These are phyloP conservation scores for Petunia secreta DNA, from an alignment of 257 asterid genomes.

Conservation along the genomic window DNA sequence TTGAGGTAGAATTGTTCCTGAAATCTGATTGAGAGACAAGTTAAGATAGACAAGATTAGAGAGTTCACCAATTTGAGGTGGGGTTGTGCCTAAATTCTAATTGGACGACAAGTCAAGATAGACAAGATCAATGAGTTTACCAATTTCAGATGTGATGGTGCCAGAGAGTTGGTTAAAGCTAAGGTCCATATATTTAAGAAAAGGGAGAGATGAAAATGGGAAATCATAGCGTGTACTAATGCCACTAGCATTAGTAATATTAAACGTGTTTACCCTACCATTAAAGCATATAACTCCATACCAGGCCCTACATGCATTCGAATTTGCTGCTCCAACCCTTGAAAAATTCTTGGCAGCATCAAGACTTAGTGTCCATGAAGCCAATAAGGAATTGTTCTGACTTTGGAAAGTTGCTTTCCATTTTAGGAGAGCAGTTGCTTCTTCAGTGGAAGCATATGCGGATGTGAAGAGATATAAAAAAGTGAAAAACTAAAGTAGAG, in stretches of 20 bases:
- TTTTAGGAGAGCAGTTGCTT: constrained; percentile 28
- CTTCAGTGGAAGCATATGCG: constrained; percentile 21
- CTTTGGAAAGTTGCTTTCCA: constrained; percentile 26
- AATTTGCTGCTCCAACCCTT: too few relatives aligned
- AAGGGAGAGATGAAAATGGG: constrained; percentile 26
- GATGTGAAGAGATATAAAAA: background rate
- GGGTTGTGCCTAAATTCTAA: constrained; percentile 26
- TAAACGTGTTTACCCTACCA: constrained; percentile 17
- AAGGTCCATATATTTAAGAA: constrained; percentile 28
- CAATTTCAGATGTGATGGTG: constrained; percentile 26
- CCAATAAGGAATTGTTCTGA: background rate
- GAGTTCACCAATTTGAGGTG: constrained; percentile 27
- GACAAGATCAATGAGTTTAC: constrained; percentile 16
- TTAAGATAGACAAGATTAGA: constrained; percentile 14
- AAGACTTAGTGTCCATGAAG: constrained; percentile 28
- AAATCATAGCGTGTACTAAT: constrained; percentile 21
- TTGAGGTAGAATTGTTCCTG: constrained; percentile 33
- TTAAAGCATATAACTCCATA: constrained; percentile 23
- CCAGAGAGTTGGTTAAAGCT: constrained; percentile 26
- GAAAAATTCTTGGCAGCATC: constrained; percentile 2
- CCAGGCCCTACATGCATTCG: constrained; percentile 27
- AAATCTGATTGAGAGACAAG: constrained; percentile 21
- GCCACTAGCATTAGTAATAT: constrained; percentile 21
- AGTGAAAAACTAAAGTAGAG: background rate
- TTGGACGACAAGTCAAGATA: constrained; percentile 21